A percentile compares a stretch with the other conserved stretches of the same genome.
These are phyloP conservation scores for Mortierella sp. DNA, from an alignment of 371 early-diverging fungal species.

Conservation along the genomic window DNA sequence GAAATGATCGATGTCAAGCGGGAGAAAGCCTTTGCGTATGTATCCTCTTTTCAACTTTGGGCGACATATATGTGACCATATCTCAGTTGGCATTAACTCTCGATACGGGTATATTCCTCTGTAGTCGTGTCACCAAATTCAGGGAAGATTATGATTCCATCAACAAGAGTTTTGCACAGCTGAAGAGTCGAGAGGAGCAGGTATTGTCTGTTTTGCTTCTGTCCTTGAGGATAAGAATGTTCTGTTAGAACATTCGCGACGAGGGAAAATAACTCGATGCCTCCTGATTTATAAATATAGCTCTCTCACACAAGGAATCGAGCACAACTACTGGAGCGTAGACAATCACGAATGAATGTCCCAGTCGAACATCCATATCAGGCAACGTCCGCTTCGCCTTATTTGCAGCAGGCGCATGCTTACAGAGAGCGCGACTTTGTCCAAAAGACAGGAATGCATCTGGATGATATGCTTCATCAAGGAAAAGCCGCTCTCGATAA, in stretches of 20 bases:
- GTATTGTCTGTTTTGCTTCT: neutral
- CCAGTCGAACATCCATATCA: constrained; percentile 44
- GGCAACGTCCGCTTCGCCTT: constrained; percentile 33
- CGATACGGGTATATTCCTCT: neutral
- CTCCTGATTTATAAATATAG: neutral
- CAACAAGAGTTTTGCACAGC: constrained; percentile 64
- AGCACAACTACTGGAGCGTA: constrained; percentile 60
- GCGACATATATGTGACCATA: no score
- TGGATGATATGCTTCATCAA: constrained; percentile 82
- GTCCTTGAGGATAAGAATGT: no score
- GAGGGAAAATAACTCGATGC: no score
- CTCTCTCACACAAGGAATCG: constrained; percentile 58
- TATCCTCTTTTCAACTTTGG: no score
- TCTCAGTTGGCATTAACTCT: no score
- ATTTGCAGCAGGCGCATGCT: constrained; percentile 47
- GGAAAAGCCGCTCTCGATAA: constrained; percentile 77
- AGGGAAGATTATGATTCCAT: constrained; percentile 70
- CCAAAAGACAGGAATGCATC: constrained; percentile 65
- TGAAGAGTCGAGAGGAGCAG: constrained; percentile 67
- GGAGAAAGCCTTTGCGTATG: constrained; percentile 79
- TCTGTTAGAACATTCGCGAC: no score
- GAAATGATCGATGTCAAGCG: constrained; percentile 81
- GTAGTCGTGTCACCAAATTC: constrained; percentile 74
- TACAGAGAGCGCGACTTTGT: constrained; percentile 60
- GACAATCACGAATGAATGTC: constrained; percentile 46